Base-by-base conservation (phyloP, 164 flowering plant genomes). In the Dillenia suffruticosa region DNA sequence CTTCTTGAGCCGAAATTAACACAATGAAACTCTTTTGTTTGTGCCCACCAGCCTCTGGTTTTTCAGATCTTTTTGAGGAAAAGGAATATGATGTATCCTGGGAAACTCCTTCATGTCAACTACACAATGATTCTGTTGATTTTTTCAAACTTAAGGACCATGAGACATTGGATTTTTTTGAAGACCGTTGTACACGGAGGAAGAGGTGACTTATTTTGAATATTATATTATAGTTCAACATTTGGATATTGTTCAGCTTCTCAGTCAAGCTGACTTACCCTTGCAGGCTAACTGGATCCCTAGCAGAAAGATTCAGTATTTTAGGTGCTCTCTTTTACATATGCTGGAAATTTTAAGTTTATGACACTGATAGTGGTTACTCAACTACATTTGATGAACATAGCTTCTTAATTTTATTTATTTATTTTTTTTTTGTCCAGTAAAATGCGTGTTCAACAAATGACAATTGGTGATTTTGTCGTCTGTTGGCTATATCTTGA, bases 31-130 rank as follows among this genome's bases (percentile, higher is more conserved):
- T 43, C 67, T 59, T 57, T 62, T 63, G 3, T 26, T 57, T 67
- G 46, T 56, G 48, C 16, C 26, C 51, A 46, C 59, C 73, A 75
- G 83, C 45, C 62, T 59, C 51, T 47, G 46, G 68, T 62, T 69
- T 76, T 63, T 65, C 61, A n/a, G 67, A 74, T 61, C 70, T 65
- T 61, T 63, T 62, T 70, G 63, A 58, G 56, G 77, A 72, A 64
- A 69, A 56, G 56, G 72, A 46, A 22, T 48, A 14, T 65, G 69
- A 60, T 63, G 47, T 32, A 51, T 58, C 68, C 54, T 58, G 68
- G 79, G 72, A 68, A 64, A 65, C 46, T 48, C 65, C 66, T 66
- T 58, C 70, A 14, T 47, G 55, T 60, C 66, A 65, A 59, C 65
- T 66, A 57, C 67, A 75, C 62, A 61, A 22, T 56, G 49, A 26